A percentile compares a stretch with the other conserved stretches of the same genome.
Evolutionary conservation across 2,329 filamentous ascomycete genomes (phyloP).

Genomic region (Fusarium secorum): DNA sequence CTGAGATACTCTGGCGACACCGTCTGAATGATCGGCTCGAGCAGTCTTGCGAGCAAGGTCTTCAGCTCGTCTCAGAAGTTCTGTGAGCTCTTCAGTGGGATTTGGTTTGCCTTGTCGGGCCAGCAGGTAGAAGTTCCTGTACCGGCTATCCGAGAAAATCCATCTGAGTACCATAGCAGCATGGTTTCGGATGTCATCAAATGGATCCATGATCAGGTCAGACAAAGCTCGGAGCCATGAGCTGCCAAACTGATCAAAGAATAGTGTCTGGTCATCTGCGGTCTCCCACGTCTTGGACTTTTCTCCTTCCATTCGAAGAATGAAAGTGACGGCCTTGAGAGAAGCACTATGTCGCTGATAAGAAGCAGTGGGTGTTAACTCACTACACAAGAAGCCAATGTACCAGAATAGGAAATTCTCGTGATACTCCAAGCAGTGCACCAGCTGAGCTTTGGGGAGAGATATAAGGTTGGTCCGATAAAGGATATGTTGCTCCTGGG

Average conservation of each 20-base stretch:
- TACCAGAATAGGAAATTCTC: conserved; percentile 78
- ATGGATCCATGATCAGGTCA: conserved; percentile 86
- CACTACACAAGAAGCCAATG: conserved; percentile 72
- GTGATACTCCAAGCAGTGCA: conserved; percentile 58
- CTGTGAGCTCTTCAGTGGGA: conserved; percentile 48
- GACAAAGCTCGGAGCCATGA: conserved; percentile 71
- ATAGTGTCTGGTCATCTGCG: conserved; percentile 49
- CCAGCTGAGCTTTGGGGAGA: conserved; percentile 49
- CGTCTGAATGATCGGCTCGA: conserved; percentile 91
- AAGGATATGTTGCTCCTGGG: conserved; percentile 42
- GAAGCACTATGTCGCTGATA: conserved; percentile 90
- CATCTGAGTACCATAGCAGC: conserved; percentile 60
- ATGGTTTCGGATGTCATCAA: conserved; percentile 83
- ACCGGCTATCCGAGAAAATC: conserved; percentile 54
- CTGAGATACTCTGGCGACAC: conserved; percentile 79
- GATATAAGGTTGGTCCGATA: conserved; percentile 52
- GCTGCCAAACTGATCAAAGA: conserved; percentile 54
- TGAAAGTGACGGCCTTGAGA: conserved; percentile 71
- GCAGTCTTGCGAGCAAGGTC: conserved; percentile 72
- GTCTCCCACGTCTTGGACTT: conserved; percentile 51
- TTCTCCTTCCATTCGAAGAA: conserved; percentile 76
- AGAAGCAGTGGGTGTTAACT: conserved; percentile 81
- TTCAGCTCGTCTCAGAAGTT: conserved; percentile 63
- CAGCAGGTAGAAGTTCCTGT: conserved; percentile 38
- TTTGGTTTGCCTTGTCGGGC: conserved; percentile 10